Conservation (phyloP, 306 rosid species). For the Prunus kanzakura region DNA sequence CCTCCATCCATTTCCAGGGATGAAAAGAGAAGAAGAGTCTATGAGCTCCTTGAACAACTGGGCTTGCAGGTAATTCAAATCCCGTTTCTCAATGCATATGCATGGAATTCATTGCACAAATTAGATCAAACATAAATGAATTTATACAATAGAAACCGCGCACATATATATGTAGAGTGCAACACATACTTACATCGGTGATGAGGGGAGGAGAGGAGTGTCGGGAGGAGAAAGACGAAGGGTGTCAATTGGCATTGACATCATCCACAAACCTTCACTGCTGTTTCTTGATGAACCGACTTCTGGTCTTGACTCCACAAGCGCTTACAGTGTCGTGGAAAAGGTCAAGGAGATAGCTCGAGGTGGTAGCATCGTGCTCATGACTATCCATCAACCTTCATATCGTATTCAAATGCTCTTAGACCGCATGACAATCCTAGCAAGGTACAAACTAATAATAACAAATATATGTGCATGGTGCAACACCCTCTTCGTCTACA, state of each 20-base stretch:
- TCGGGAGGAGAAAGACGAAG: constrained; percentile 89
- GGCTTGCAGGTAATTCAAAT: constrained; percentile 58
- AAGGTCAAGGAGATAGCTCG: constrained; percentile 86
- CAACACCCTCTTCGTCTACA: background rate
- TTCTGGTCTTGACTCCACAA: constrained; percentile 88
- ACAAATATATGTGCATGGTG: background rate
- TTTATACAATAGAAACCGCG: background rate
- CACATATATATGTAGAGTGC: constrained; percentile 45
- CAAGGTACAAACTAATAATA: constrained; percentile 46
- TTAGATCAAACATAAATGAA: background rate
- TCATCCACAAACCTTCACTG: constrained; percentile 76
- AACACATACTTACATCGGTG: constrained; percentile 77
- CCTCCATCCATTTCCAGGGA: constrained; percentile 65
- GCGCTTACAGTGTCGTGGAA: constrained; percentile 83
- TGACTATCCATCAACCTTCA: constrained; percentile 96
- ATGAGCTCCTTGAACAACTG: constrained; percentile 66
- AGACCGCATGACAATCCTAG: constrained; percentile 73
- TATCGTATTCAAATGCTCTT: constrained; percentile 74
- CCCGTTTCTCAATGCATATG: too few species aligned
- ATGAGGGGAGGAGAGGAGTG: constrained; percentile 81
- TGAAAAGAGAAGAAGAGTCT: constrained; percentile 68
- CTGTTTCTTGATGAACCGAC: constrained; percentile 90
- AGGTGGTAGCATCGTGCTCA: constrained; percentile 76
- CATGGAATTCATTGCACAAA: background rate
- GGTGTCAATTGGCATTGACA: constrained; percentile 82